phyloP scores from a whole-genome alignment of 768 basidiomycete species.

The Sarcodon sp. region DNA sequence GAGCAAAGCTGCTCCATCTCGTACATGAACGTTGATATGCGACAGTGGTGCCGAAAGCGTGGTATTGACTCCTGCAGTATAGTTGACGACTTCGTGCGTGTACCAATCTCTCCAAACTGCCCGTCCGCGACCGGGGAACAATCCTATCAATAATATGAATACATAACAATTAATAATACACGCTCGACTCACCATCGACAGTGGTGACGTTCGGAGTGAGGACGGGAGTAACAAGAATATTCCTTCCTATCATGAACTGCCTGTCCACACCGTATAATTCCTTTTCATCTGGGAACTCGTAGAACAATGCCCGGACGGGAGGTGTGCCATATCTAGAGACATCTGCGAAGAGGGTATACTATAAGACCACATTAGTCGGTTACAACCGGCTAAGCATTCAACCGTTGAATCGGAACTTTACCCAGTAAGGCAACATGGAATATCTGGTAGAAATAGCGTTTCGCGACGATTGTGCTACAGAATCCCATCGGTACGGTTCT shows the following conservation, averaged over 20 bases:
- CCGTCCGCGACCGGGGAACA: conserved; percentile 49
- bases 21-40: conserved; percentile 66
- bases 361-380: conserved; percentile 3
- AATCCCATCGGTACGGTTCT: conserved; percentile 75
- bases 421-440: conserved; percentile 69
- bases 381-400: background rate
- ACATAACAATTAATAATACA: background rate
- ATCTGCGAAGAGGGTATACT: conserved; percentile 69
- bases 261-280: conserved; percentile 46
- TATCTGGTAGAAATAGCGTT: conserved; percentile 64
- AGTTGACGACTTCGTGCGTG: conserved; percentile 42
- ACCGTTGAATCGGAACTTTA: conserved; percentile 15
- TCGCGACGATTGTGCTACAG: conserved; percentile 61
- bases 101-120: conserved; percentile 67
- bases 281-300: conserved; percentile 61
- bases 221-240: conserved; percentile 70
- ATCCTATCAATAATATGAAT: conserved; percentile 22
- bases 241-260: conserved; percentile 62
- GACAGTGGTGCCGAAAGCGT: conserved; percentile 56
- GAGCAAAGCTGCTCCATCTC: conserved; percentile 55
- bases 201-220: conserved; percentile 52
- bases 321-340: conserved; percentile 54
- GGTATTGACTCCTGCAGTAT: conserved; percentile 24
- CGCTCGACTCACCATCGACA: conserved; percentile 39
- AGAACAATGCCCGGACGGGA: conserved; percentile 65